A percentile compares a stretch with the other conserved stretches of the same genome.
Evolutionary conservation across 768 basidiomycete species (phyloP).

Genomic region (Lactifluus echinatus): DNA sequence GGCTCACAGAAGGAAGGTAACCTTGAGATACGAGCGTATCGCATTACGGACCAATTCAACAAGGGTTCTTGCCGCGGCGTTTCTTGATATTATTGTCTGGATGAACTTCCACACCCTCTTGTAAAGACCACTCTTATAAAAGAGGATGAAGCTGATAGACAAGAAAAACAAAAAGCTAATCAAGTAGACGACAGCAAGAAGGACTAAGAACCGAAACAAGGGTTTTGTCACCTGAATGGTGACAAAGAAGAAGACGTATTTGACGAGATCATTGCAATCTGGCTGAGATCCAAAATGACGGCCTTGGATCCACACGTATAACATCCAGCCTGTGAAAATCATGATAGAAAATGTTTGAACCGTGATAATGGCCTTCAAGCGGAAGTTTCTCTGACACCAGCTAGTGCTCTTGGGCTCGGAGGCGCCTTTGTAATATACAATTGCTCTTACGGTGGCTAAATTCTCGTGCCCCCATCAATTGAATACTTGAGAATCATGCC

Average conservation of each 20-base stretch:
- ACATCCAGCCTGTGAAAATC: constrained; percentile 4
- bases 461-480: no score
- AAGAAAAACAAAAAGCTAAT: background rate
- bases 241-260: constrained; percentile 2
- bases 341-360: background rate
- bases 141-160: background rate
- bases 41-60: no score
- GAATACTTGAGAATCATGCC: no score
- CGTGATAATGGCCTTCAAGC: background rate
- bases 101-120: no score
- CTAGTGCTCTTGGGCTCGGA: background rate
- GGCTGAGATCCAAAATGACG: constrained; percentile 3
- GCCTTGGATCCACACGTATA: constrained; percentile 8
- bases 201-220: constrained; percentile 9
- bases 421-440: background rate
- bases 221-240: background rate
- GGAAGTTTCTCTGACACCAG: background rate
- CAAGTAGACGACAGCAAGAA: constrained; percentile 2
- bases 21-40: no score
- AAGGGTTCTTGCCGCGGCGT: no score
- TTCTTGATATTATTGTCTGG: no score
- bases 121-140: no score
- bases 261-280: constrained; percentile 9
- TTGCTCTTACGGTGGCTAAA: background rate
- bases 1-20: no score